Evolutionary conservation across 2,329 filamentous ascomycete genomes (phyloP).

Genomic region (Xylaria sp.): DNA sequence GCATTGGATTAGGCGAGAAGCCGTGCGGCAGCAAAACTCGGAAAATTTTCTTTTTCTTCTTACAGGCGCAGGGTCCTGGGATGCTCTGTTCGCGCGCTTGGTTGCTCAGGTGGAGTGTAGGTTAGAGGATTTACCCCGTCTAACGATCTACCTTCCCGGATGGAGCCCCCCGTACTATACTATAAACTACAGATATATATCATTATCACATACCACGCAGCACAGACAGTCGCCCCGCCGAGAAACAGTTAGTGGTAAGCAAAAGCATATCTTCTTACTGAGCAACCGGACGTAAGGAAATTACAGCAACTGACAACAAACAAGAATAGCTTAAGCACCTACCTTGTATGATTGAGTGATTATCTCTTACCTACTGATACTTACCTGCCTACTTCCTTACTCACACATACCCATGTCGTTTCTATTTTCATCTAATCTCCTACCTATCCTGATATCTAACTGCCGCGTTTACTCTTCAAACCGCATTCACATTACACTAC

Average conservation of each 20-base stretch:
- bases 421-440: not conserved
- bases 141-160: slow-evolving; percentile 13
- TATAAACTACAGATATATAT: not conserved
- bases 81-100: not conserved
- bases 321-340: not conserved
- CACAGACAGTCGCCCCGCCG: slow-evolving; percentile 2
- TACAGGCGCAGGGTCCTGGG: not conserved
- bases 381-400: not conserved
- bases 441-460: slow-evolving; percentile 1
- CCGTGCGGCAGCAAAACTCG: slow-evolving; percentile 8
- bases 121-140: slow-evolving; percentile 7
- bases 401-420: slow-evolving; percentile 8
- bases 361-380: not conserved
- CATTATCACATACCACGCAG: slow-evolving; percentile 1
- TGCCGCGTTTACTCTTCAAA: slow-evolving; percentile 10
- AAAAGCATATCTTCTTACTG: not conserved
- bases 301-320: not conserved
- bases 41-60: slow-evolving; percentile 8
- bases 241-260: not conserved
- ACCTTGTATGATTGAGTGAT: not conserved
- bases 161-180: slow-evolving; percentile 1
- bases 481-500: not conserved
- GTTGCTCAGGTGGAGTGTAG: not conserved
- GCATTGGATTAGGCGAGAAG: not conserved
- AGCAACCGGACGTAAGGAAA: slow-evolving; percentile 6